phyloP scores from a whole-genome alignment of 352 stramenopile species.

The Globisporangium polare region DNA sequence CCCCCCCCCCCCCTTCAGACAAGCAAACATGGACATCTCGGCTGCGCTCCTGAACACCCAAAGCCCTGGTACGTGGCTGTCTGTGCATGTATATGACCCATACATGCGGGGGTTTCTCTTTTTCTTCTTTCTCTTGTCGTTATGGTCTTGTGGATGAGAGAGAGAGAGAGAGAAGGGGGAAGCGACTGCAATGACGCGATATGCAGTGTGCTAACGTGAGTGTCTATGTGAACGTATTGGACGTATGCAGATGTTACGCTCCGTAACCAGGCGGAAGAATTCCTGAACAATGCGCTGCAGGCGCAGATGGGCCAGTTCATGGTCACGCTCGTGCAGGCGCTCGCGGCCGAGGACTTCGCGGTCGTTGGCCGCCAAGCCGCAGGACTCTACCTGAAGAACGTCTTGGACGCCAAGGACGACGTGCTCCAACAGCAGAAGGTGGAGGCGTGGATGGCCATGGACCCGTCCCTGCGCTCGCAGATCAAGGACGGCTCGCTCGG shows the following conservation, averaged over 20 bases:
- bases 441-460: conserved; percentile 73
- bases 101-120: not conserved
- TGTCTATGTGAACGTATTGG: conserved; percentile 2
- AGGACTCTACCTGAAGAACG: conserved; percentile 85
- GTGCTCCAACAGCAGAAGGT: conserved; percentile 78
- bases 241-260: conserved; percentile 45
- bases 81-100: too few relatives aligned
- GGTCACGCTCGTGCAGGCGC: conserved; percentile 77
- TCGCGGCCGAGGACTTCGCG: conserved; percentile 74
- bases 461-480: conserved; percentile 55
- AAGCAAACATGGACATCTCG: conserved; percentile 70
- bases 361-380: conserved; percentile 72
- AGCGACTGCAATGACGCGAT: not conserved
- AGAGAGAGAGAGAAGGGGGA: not conserved
- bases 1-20: conserved; percentile 1
- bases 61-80: conserved; percentile 53
- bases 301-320: conserved; percentile 82
- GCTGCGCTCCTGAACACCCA: conserved; percentile 75
- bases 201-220: not conserved
- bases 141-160: not conserved
- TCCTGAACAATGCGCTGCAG: conserved; percentile 75
- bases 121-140: not conserved
- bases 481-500: conserved; percentile 75
- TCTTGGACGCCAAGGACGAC: conserved; percentile 83
- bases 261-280: conserved; percentile 80